These are phyloP conservation scores for Shiraia bambusicola DNA, from an alignment of 2,329 filamentous ascomycete species.

Conservation along the genomic window DNA sequence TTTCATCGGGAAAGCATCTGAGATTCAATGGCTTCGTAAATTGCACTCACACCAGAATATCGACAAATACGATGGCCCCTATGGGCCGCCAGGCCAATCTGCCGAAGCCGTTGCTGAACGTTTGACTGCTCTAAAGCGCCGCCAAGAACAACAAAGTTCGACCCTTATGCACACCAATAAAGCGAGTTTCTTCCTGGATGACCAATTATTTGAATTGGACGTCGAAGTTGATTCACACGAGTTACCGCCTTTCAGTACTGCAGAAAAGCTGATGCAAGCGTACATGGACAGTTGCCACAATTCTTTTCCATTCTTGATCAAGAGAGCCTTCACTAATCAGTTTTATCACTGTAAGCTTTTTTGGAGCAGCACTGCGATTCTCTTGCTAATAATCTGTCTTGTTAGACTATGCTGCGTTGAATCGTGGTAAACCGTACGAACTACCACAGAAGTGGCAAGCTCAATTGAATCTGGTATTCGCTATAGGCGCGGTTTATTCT, in stretches of 20 bases:
- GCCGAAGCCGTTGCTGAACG: slow-evolving; percentile 13
- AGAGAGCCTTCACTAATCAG: slow-evolving; percentile 34
- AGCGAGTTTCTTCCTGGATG: slow-evolving; percentile 35
- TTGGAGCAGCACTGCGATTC: neutral
- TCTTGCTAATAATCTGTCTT: neutral
- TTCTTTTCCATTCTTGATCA: slow-evolving; percentile 29
- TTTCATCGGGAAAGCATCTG: slow-evolving; percentile 26
- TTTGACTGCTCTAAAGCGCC: slow-evolving; percentile 10
- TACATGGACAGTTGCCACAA: slow-evolving; percentile 34
- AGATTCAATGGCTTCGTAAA: slow-evolving; percentile 28
- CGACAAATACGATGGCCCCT: slow-evolving; percentile 6
- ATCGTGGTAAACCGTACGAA: slow-evolving; percentile 11
- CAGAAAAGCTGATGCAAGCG: slow-evolving; percentile 28
- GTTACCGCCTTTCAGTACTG: slow-evolving; percentile 32
- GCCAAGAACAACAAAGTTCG: slow-evolving; percentile 11
- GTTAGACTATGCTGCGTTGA: slow-evolving; percentile 24
- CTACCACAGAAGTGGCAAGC: slow-evolving; percentile 36
- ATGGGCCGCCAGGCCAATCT: slow-evolving; percentile 21
- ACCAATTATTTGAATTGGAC: slow-evolving; percentile 24
- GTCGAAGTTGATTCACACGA: slow-evolving; percentile 23
- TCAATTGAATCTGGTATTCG: slow-evolving; percentile 46
- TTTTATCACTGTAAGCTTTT: slow-evolving; percentile 31
- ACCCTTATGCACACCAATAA: slow-evolving; percentile 17
- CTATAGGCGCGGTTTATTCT: slow-evolving; percentile 43
- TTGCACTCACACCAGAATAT: slow-evolving; percentile 14